Base-by-base conservation (phyloP, 2,329 filamentous ascomycete species). In the Chaetomium globosum region DNA sequence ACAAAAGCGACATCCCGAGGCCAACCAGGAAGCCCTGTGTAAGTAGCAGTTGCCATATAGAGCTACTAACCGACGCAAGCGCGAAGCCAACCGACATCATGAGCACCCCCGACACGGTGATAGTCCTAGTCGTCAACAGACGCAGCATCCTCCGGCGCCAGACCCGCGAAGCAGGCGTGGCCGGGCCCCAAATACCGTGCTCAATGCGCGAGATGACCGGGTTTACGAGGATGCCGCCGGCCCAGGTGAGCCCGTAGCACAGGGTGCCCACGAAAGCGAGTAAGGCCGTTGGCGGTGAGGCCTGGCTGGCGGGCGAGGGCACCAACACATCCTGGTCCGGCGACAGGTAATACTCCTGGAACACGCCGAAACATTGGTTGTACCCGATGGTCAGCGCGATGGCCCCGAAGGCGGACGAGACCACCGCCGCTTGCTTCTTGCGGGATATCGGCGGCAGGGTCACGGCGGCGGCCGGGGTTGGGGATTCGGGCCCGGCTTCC, bases 361-460 rank as follows among this genome's bases (percentile, higher is more conserved):
- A 83, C 10, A 83, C 79, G 10, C 81, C 80, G 67, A 79, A 83
- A 39, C 75, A 77, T 64, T 82, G 80, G 67, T 83, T 83, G 63
- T 82, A 78, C 12, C 81, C 80, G 56, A 82, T 80, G 3, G 81
- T 82, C 26, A 82, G 75, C 56, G 76, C 76, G 43, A 82, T 80
- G 49, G 78, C 78, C 0, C 78, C 67, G 59, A 83, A 82, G 6
- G 77, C 77, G 0, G 80, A 80, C 21, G 77, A 65, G 16, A 83
- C 73, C 26, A 82, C 79, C 1, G 75, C 67, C 6, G 76, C 74
- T 72, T 83, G 81, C 55, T 79, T 78, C 64, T 74, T 73, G 43
- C 76, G 75, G 0, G 79, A 77, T 16, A 79, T 72, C 0, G 77
- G 75, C 28, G 75, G 75, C 8, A 77, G 65, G 10, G 8, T 36